phyloP scores from a whole-genome alignment of 805 yeast species.

The Metschnikowia borealis region DNA sequence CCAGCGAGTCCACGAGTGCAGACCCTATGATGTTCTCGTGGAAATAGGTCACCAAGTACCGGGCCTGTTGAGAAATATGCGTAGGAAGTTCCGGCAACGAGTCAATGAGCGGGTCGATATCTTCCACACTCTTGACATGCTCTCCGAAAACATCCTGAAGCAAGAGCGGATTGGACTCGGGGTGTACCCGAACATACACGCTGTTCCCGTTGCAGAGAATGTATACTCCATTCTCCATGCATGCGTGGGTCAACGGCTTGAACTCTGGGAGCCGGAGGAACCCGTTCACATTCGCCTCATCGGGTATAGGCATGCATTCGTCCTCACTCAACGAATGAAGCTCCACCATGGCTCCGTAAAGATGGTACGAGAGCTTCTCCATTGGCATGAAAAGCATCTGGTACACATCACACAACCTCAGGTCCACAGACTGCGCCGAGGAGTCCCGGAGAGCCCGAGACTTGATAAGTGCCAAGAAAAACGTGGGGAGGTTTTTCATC shows the following conservation, averaged over 20 bases:
- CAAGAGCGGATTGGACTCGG: slow-evolving; percentile 60
- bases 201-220: slow-evolving; percentile 65
- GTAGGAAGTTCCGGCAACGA: slow-evolving; percentile 71
- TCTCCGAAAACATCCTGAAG: slow-evolving; percentile 72
- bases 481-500: slow-evolving; percentile 65
- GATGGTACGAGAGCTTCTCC: slow-evolving; percentile 53
- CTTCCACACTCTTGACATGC: slow-evolving; percentile 39
- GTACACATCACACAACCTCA: slow-evolving; percentile 53
- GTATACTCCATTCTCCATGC: slow-evolving; percentile 71
- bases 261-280: slow-evolving; percentile 48
- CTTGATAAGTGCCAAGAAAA: slow-evolving; percentile 66
- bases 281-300: slow-evolving; percentile 40
- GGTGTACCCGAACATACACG: slow-evolving; percentile 64
- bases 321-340: slow-evolving; percentile 59
- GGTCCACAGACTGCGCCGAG: slow-evolving; percentile 53
- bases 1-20: slow-evolving; percentile 26
- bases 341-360: slow-evolving; percentile 79
- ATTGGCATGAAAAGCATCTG: slow-evolving; percentile 51
- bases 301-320: slow-evolving; percentile 40
- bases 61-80: slow-evolving; percentile 61
- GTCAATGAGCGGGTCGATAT: slow-evolving; percentile 47
- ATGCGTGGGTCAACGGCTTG: slow-evolving; percentile 38
- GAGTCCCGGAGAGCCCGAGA: slow-evolving; percentile 54
- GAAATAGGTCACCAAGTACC: slow-evolving; percentile 58
- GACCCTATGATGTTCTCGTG: slow-evolving; percentile 31